These are phyloP conservation scores for Orbilia ellipsospora DNA, from an alignment of 2,329 filamentous ascomycete species.

Conservation along the genomic window DNA sequence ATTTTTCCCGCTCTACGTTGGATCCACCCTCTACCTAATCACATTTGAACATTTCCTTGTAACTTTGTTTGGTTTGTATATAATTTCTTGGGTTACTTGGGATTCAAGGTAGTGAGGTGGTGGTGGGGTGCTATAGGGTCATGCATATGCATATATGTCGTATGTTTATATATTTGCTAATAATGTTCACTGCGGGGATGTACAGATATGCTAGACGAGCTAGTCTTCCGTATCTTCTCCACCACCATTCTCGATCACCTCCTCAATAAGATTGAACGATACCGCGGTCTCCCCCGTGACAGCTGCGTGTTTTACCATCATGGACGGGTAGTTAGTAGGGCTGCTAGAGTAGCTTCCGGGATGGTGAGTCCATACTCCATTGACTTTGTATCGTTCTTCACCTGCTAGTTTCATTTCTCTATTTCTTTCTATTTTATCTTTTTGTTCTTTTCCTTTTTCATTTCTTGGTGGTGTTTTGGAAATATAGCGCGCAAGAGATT, in stretches of 20 bases:
- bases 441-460: neutral
- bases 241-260: conserved; percentile 25
- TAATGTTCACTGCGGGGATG: no score
- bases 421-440: neutral
- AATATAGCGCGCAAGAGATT: no score
- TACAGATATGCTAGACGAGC: conserved; percentile 37
- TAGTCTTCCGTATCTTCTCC: conserved; percentile 39
- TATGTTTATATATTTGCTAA: neutral
- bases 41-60: neutral
- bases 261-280: conserved; percentile 41
- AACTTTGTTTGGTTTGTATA: neutral
- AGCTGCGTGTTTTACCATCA: conserved; percentile 37
- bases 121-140: no score
- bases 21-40: neutral
- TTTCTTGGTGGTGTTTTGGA: neutral
- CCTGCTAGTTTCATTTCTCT: no score
- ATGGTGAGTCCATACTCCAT: conserved; percentile 23
- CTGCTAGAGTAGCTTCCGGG: conserved; percentile 7
- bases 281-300: conserved; percentile 18
- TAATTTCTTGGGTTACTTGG: no score
- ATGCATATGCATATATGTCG: neutral
- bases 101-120: no score
- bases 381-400: no score
- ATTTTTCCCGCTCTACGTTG: neutral
- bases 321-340: conserved; percentile 7